Evolutionary conservation across 2,329 filamentous ascomycete species (phyloP).

Genomic region (Fragosphaeria purpurea): DNA sequence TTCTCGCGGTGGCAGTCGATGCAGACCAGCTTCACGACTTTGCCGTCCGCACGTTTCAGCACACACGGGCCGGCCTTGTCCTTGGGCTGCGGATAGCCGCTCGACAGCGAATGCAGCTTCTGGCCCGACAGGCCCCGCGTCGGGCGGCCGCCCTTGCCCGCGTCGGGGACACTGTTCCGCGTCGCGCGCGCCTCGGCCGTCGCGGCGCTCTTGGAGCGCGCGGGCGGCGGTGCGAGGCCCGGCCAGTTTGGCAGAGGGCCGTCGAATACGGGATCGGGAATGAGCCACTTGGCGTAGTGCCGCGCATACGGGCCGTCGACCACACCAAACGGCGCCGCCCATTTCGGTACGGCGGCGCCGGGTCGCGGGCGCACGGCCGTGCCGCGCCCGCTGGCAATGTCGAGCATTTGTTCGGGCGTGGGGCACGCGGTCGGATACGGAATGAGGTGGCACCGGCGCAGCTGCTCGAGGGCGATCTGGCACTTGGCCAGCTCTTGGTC

Average conservation of each 20-base stretch:
- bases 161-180: slow-evolving; percentile 60
- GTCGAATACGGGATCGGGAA: slow-evolving; percentile 81
- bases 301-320: slow-evolving; percentile 85
- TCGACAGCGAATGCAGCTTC: slow-evolving; percentile 59
- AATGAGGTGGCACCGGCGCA: slow-evolving; percentile 84
- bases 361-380: slow-evolving; percentile 52
- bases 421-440: slow-evolving; percentile 70
- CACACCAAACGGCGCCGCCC: slow-evolving; percentile 83
- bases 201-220: slow-evolving; percentile 32
- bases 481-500: slow-evolving; percentile 96
- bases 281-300: slow-evolving; percentile 92
- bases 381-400: slow-evolving; percentile 66
- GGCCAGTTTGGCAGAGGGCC: slow-evolving; percentile 44
- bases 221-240: slow-evolving; percentile 25
- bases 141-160: slow-evolving; percentile 40
- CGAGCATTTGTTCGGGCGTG: slow-evolving; percentile 55
- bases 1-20: slow-evolving; percentile 79
- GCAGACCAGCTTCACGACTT: slow-evolving; percentile 84
- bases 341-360: slow-evolving; percentile 58
- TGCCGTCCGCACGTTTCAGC: slow-evolving; percentile 74
- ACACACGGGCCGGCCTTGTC: slow-evolving; percentile 76
- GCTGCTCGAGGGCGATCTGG: slow-evolving; percentile 83
- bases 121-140: slow-evolving; percentile 43
- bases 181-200: slow-evolving; percentile 65
- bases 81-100: slow-evolving; percentile 62